phyloP scores from a whole-genome alignment of 2,329 filamentous ascomycete species.

The Neofusicoccum laricinum region DNA sequence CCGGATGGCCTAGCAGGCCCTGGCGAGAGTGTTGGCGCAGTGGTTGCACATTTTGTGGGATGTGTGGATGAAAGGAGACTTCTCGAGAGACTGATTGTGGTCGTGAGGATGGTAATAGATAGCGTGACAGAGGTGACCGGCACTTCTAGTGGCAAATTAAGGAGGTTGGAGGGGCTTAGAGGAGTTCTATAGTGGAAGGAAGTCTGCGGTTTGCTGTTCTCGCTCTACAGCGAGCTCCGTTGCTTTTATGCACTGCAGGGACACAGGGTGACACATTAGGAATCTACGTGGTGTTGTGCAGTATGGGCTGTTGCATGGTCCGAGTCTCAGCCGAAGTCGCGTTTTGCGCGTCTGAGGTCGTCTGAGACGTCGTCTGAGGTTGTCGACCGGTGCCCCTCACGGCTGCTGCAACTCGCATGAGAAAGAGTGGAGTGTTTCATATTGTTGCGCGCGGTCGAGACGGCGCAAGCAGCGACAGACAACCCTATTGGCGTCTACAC shows the following conservation, averaged over 20 bases:
- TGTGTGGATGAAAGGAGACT: not conserved
- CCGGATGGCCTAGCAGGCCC: not conserved
- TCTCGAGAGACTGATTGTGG: not conserved
- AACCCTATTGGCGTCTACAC: not conserved
- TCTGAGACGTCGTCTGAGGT: constrained; percentile 12
- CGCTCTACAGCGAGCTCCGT: too few species aligned
- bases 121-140: not conserved
- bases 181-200: not conserved
- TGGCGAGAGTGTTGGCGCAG: not conserved
- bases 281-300: constrained; percentile 2
- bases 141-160: not conserved
- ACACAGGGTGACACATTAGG: not conserved
- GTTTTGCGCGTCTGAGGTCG: constrained; percentile 8
- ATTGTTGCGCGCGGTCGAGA: not conserved
- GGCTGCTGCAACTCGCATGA: not conserved
- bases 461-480: not conserved
- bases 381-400: not conserved
- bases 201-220: not conserved
- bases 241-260: not conserved
- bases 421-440: constrained; percentile 7
- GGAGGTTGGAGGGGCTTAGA: not conserved
- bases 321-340: constrained; percentile 11
- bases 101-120: not conserved
- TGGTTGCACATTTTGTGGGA: not conserved
- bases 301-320: not conserved